Evolutionary conservation across 345 rosid species (phyloP), one percentile per base, ranked within the genome.

Genomic region (Aegle marmelos): DNA sequence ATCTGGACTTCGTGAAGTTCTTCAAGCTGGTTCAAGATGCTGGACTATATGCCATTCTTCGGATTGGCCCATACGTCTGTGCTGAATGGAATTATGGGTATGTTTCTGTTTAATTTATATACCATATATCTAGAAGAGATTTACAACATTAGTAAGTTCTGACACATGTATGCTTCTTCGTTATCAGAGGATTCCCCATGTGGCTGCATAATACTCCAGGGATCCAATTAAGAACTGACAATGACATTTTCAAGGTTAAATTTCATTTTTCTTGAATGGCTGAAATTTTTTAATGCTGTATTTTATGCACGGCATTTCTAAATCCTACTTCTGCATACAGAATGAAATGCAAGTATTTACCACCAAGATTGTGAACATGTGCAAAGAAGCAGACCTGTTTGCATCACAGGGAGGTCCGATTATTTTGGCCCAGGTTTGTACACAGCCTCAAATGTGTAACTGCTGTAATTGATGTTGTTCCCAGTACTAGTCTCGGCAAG

Each of bases 21-120:
- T 64, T 90, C 37, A 85, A 87, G 80, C 68, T 68, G 2, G 75
- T 87, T 73, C 80, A 87, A 71, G 58, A 78, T 31, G 80, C 82
- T 48, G 91, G 90, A 39, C 59, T 90, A 1, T 79, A 82, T 70
- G 84, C 73, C 53, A 85, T 90, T 63, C 77, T 88, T 56, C 87
- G 90, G 22, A 87, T 90, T 24, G 89, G 94, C 36, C 90, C 90
- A 61, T 87, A 87, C 9, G 85, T 80, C n/a, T 87, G 90, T 41
- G 90, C 87, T 1, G 91, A 89, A 73, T 89, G 94, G 94, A 90
- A 86, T 36, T 89, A 83, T 19, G 92, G 93, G 93, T 89, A 78
- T 5, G 67, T 28, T 14, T 62, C 21, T 50, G 21, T 14, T 50
- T 50, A 14, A 50, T 6, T 17, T 19, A 17, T 53, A 19, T 19